Percentiles rank a stretch among this genome's conserved stretches.
Evolutionary conservation across 1,139 yeast genomes (phyloP).

Genomic region (Candida labiduridarum): DNA sequence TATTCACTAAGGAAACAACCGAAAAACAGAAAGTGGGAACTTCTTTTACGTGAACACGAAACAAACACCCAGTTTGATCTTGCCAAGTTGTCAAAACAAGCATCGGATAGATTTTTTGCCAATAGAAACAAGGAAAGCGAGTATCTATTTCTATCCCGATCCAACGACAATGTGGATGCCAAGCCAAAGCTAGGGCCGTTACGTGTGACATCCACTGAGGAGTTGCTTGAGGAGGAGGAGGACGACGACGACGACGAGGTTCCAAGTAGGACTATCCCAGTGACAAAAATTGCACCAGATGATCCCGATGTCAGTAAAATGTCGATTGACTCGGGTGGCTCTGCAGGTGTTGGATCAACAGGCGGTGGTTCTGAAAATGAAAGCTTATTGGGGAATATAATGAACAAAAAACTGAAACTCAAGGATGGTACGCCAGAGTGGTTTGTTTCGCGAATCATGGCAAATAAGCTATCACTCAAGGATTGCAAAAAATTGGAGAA

Average conservation of each 20-base stretch:
- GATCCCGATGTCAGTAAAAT: slow-evolving; percentile 6
- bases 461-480: slow-evolving; percentile 33
- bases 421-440: slow-evolving; percentile 48
- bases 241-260: no score
- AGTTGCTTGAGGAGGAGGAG: not conserved
- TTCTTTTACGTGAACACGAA: slow-evolving; percentile 45
- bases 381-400: slow-evolving; percentile 3
- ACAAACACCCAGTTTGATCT: slow-evolving; percentile 41
- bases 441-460: slow-evolving; percentile 43
- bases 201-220: not conserved
- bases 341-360: slow-evolving; percentile 1
- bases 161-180: not conserved
- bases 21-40: slow-evolving; percentile 47
- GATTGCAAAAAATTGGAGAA: slow-evolving; percentile 42
- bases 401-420: slow-evolving; percentile 22
- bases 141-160: not conserved
- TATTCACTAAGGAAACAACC: slow-evolving; percentile 34
- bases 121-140: slow-evolving; percentile 8
- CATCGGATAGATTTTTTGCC: slow-evolving; percentile 7
- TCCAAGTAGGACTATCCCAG: slow-evolving; percentile 6
- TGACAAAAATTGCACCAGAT: slow-evolving; percentile 10
- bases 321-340: slow-evolving; percentile 13
- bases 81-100: slow-evolving; percentile 18
- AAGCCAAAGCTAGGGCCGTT: slow-evolving; percentile 1
- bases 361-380: slow-evolving; percentile 6